Evolutionary conservation across 768 basidiomycete species (phyloP).

Genomic region (Lactarius trivialis): DNA sequence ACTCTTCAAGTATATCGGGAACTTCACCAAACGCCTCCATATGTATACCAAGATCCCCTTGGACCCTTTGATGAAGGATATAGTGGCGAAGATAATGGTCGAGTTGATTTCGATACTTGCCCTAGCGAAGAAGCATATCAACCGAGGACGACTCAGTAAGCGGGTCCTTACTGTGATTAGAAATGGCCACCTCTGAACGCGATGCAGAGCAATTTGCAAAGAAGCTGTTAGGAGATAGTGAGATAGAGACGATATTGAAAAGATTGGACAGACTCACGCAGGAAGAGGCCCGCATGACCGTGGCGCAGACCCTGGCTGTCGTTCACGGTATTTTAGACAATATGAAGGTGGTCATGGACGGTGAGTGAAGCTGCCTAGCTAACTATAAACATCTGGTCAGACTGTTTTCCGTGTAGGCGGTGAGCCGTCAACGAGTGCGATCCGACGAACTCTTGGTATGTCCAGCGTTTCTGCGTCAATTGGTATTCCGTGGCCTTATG

Average conservation of each 20-base stretch:
- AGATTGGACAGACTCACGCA: slow-evolving; percentile 10
- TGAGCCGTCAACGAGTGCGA: background rate
- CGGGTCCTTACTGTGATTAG: background rate
- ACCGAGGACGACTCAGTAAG: slow-evolving; percentile 5
- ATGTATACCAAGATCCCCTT: background rate
- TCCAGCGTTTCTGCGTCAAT: background rate
- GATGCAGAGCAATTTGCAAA: slow-evolving; percentile 3
- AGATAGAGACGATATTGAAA: background rate
- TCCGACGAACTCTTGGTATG: background rate
- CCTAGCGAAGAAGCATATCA: slow-evolving; percentile 1
- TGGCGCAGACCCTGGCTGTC: background rate
- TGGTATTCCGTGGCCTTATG: background rate
- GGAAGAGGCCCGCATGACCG: slow-evolving; percentile 5
- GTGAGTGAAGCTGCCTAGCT: background rate
- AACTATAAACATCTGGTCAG: background rate
- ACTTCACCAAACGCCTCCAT: slow-evolving; percentile 1
- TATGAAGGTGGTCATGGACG: slow-evolving; percentile 6
- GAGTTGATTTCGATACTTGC: slow-evolving; percentile 4
- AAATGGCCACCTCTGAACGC: background rate
- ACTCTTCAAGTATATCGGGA: background rate
- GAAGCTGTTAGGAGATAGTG: background rate
- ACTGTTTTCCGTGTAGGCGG: background rate
- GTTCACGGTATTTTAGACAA: slow-evolving; percentile 6
- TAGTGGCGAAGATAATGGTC: slow-evolving; percentile 3
- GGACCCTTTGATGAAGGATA: background rate